Evolutionary conservation across 805 yeast species (phyloP).

Genomic region (Suhomyces canberraensis): DNA sequence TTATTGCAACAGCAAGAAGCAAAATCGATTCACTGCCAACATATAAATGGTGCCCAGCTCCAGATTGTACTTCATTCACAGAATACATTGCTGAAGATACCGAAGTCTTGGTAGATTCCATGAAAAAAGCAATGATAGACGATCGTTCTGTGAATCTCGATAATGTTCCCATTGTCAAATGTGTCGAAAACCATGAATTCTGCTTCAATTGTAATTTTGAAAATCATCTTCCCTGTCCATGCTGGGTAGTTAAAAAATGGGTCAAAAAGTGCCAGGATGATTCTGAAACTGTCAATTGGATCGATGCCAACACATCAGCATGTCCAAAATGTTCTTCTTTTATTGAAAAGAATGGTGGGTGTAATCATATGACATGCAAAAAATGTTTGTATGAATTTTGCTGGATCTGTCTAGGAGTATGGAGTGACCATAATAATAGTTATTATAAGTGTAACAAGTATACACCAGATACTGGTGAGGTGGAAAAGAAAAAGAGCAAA

Average conservation of each 20-base stretch:
- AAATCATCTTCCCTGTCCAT: conserved; percentile 83
- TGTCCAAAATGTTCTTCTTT: conserved; percentile 80
- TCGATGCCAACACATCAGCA: conserved; percentile 73
- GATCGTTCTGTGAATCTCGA: conserved; percentile 10
- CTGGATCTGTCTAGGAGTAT: conserved; percentile 83
- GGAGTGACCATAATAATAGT: conserved; percentile 66
- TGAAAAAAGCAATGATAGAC: conserved; percentile 2
- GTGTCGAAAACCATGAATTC: conserved; percentile 65
- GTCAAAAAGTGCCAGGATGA: conserved; percentile 77
- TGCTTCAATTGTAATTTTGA: conserved; percentile 75
- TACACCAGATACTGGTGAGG: conserved; percentile 29
- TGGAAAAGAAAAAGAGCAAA: conserved; percentile 38
- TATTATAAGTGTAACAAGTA: conserved; percentile 68
- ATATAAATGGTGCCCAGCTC: conserved; percentile 80
- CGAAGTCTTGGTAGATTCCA: conserved; percentile 3
- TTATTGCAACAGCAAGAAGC: conserved; percentile 41
- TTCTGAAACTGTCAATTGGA: conserved; percentile 86
- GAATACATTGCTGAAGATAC: conserved; percentile 21
- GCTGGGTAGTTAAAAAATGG: conserved; percentile 70
- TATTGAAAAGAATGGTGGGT: conserved; percentile 94
- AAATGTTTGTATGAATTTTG: conserved; percentile 81
- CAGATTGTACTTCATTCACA: conserved; percentile 70
- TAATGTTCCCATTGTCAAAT: conserved; percentile 64
- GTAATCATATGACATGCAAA: conserved; percentile 91
- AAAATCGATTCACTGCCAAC: conserved; percentile 50